Evolutionary conservation across 108 stramenopile genomes (phyloP).

Genomic region (Phaeodactylum tricornutum): DNA sequence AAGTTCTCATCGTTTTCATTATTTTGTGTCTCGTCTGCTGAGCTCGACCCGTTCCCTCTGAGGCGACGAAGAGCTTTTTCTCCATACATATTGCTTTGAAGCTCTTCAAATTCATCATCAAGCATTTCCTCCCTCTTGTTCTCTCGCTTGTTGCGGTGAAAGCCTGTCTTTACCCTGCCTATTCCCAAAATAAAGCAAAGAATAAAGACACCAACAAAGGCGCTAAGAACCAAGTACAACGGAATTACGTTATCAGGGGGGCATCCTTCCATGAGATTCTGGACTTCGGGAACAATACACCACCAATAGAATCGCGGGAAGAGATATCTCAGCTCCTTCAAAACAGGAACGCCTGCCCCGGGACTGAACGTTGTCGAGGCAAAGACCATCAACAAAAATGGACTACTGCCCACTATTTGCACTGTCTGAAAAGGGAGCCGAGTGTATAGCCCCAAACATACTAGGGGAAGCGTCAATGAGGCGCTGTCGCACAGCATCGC

Average conservation of each 20-base stretch:
- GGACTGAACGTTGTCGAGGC: slow-evolving; percentile 55
- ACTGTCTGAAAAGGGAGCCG: slow-evolving; percentile 33
- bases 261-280: slow-evolving; percentile 53
- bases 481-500: slow-evolving; percentile 43
- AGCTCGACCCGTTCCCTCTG: no score
- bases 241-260: slow-evolving; percentile 9
- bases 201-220: slow-evolving; percentile 25
- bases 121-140: background rate
- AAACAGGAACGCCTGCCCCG: slow-evolving; percentile 39
- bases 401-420: slow-evolving; percentile 42
- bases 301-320: slow-evolving; percentile 56
- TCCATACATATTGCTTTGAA: background rate
- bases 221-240: slow-evolving; percentile 29
- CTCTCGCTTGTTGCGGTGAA: no score
- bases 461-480: slow-evolving; percentile 31
- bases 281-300: slow-evolving; percentile 45
- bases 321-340: slow-evolving; percentile 49
- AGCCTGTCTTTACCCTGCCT: no score
- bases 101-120: slow-evolving; percentile 2
- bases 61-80: slow-evolving; percentile 1
- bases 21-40: no score
- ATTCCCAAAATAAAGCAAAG: slow-evolving; percentile 13
- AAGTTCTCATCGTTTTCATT: no score
- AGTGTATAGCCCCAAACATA: slow-evolving; percentile 40
- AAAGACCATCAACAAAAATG: slow-evolving; percentile 61